Conservation (phyloP, 2,329 filamentous ascomycete species). For the Aspergillus sp. region DNA sequence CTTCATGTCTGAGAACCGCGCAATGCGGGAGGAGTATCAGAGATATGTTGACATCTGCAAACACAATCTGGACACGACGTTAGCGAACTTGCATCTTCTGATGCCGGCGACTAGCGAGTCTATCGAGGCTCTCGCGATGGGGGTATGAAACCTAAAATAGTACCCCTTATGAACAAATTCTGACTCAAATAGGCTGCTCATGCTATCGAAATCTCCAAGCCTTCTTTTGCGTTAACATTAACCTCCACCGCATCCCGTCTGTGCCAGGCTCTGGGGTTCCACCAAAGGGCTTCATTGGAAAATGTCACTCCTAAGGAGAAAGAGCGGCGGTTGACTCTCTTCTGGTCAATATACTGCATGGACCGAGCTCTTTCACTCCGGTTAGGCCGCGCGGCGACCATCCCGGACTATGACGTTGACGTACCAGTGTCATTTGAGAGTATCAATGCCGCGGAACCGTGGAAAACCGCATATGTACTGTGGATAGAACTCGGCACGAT, state of each 20-base stretch:
- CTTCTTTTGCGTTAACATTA: constrained; percentile 65
- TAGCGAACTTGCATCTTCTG: constrained; percentile 55
- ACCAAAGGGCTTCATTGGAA: constrained; percentile 38
- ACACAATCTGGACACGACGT: constrained; percentile 46
- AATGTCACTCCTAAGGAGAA: constrained; percentile 23
- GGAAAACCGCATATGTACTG: constrained; percentile 50
- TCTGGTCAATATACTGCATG: constrained; percentile 61
- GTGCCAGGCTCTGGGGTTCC: constrained; percentile 63
- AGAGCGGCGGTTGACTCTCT: constrained; percentile 44
- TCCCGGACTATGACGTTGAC: constrained; percentile 62
- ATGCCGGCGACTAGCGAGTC: constrained; percentile 57
- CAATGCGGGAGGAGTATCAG: constrained; percentile 26
- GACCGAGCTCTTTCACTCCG: constrained; percentile 60
- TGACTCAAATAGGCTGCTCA: constrained; percentile 53
- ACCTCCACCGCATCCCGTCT: constrained; percentile 59
- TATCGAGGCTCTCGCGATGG: constrained; percentile 59
- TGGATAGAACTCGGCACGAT: constrained; percentile 60
- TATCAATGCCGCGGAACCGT: constrained; percentile 25
- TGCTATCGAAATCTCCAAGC: constrained; percentile 61
- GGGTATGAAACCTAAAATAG: constrained; percentile 42
- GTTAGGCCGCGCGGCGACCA: constrained; percentile 57
- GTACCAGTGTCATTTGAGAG: constrained; percentile 31
- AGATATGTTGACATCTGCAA: constrained; percentile 38
- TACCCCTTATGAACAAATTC: background rate
- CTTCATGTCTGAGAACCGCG: constrained; percentile 18